Evolutionary conservation across 2,329 filamentous ascomycete genomes (phyloP).

Genomic region (Paecilomyces formosus): DNA sequence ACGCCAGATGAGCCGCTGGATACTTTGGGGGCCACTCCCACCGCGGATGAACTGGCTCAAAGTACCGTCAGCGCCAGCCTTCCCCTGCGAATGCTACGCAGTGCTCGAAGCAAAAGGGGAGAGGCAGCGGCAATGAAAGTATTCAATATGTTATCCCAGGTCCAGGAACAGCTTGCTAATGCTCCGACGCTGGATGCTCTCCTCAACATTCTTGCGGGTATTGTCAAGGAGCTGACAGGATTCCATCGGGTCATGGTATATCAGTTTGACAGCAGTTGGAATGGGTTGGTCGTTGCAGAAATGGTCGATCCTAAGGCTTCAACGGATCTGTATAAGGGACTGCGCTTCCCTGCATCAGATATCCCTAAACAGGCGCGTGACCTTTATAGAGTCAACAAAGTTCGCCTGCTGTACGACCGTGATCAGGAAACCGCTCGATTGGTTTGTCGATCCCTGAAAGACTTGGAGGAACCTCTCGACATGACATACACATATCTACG

Average conservation of each 20-base stretch:
- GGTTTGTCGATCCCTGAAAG: slow-evolving; percentile 68
- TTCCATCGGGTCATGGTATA: slow-evolving; percentile 93
- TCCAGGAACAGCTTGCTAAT: slow-evolving; percentile 75
- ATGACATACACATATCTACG: slow-evolving; percentile 78
- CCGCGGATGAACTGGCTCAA: slow-evolving; percentile 63
- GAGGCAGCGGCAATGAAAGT: slow-evolving; percentile 90
- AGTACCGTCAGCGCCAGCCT: slow-evolving; percentile 67
- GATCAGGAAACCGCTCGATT: slow-evolving; percentile 72
- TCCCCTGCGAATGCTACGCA: slow-evolving; percentile 64
- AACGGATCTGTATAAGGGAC: slow-evolving; percentile 75
- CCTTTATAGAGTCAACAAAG: slow-evolving; percentile 85
- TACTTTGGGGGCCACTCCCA: slow-evolving; percentile 65
- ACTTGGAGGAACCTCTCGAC: slow-evolving; percentile 68
- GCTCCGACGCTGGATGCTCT: slow-evolving; percentile 65
- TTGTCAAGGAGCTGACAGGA: slow-evolving; percentile 81
- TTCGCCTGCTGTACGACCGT: slow-evolving; percentile 77
- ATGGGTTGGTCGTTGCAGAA: slow-evolving; percentile 81
- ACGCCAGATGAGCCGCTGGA: slow-evolving; percentile 62
- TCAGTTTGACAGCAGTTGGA: slow-evolving; percentile 76
- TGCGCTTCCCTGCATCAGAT: slow-evolving; percentile 83
- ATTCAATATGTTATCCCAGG: slow-evolving; percentile 86
- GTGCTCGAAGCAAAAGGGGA: slow-evolving; percentile 65
- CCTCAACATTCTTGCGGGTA: slow-evolving; percentile 72
- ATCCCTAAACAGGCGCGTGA: slow-evolving; percentile 80
- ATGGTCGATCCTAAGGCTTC: slow-evolving; percentile 73